phyloP scores from a whole-genome alignment of 805 yeast species.

The Candida morakotiae region DNA sequence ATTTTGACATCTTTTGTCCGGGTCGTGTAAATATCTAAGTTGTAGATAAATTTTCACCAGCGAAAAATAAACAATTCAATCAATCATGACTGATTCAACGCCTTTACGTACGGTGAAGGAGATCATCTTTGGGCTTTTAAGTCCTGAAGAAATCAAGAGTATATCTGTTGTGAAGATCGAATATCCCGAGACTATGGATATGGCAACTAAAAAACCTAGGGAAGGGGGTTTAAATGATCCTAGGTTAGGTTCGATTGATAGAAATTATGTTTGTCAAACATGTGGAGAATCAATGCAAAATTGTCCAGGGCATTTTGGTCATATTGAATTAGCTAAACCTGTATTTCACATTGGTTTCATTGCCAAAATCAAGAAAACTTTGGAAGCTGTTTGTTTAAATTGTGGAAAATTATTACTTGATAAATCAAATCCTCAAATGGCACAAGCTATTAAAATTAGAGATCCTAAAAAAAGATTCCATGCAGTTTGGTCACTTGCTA shows the following conservation, averaged over 20 bases:
- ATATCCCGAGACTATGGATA: conserved; percentile 99
- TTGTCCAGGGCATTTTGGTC: conserved; percentile 99
- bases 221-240: conserved; percentile 98
- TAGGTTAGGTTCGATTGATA: conserved; percentile 92
- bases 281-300: conserved; percentile 99
- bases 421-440: conserved; percentile 76
- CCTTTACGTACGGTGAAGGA: conserved; percentile 96
- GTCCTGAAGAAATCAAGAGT: conserved; percentile 95
- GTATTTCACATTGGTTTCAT: conserved; percentile 98
- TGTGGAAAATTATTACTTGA: conserved; percentile 93
- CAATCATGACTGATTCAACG: conserved; percentile 27
- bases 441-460: conserved; percentile 80
- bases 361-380: conserved; percentile 87
- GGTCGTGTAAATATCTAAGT: too few species aligned
- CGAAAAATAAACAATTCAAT: too few species aligned
- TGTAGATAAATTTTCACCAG: too few species aligned
- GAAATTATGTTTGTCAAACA: conserved; percentile 97
- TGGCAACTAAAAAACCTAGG: conserved; percentile 88
- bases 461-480: conserved; percentile 96
- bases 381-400: conserved; percentile 97
- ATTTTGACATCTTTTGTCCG: too few species aligned
- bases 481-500: conserved; percentile 93
- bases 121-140: conserved; percentile 96
- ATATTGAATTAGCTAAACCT: conserved; percentile 96
- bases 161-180: conserved; percentile 97